phyloP scores from a whole-genome alignment of 345 rosid genomes.

The Citrus australasica region DNA sequence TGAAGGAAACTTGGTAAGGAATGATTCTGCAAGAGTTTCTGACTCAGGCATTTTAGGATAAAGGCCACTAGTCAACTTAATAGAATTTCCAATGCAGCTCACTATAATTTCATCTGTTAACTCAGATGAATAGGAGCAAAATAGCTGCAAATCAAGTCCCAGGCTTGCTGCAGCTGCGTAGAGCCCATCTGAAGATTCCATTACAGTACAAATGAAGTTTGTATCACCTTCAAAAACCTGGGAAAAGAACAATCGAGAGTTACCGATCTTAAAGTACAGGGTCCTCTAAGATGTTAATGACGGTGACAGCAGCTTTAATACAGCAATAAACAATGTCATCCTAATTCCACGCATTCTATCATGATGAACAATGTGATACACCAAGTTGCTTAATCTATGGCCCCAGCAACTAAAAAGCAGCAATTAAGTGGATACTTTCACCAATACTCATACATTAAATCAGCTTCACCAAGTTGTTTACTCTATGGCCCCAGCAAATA shows the following conservation, averaged over 20 bases:
- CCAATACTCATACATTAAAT: neutral
- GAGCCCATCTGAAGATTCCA: constrained; percentile 79
- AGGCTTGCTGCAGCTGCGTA: constrained; percentile 93
- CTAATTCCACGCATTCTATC: neutral
- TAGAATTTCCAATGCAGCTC: constrained; percentile 52
- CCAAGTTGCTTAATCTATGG: neutral
- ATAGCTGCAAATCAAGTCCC: constrained; percentile 82
- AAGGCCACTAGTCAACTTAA: constrained; percentile 35
- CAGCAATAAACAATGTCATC: neutral
- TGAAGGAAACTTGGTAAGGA: constrained; percentile 89
- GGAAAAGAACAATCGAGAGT: constrained; percentile 11
- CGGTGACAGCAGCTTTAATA: neutral
- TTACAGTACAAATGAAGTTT: constrained; percentile 49
- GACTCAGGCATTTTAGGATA: constrained; percentile 75
- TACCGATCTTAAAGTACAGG: neutral
- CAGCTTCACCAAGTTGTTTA: neutral
- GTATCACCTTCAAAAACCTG: constrained; percentile 68
- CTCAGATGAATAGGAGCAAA: constrained; percentile 70
- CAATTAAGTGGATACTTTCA: neutral
- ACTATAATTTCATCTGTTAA: constrained; percentile 72
- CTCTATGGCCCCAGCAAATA: neutral
- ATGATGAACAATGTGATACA: neutral
- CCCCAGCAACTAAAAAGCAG: neutral
- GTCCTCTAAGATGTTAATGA: neutral
- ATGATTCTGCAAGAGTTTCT: constrained; percentile 84